Base-by-base conservation (phyloP, 371 early-diverging fungal species). In the Mortierella sp. region DNA sequence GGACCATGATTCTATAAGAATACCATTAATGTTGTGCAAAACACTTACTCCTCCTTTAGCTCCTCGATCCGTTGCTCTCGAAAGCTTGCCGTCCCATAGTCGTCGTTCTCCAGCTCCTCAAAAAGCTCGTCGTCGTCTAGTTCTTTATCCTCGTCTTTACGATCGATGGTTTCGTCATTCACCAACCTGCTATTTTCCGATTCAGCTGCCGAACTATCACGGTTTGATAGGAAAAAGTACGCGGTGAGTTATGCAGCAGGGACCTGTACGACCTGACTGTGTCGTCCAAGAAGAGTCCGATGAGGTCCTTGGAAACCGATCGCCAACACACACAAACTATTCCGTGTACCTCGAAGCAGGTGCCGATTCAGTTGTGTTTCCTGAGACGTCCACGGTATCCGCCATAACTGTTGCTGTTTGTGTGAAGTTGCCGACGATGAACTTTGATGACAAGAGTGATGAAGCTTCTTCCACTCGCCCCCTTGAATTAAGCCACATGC, bases 31-130 rank as follows among this genome's bases (percentile, higher is more conserved):
- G n/a, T n/a, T n/a, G n/a, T n/a, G n/a, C n/a, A n/a, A n/a, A n/a
- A n/a, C 13, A 64, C 61, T 46, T 79, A 85, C 81, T 89, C 87
- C 34, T 67, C 70, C 63, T 85, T 88, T 26, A 89, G 56, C 63
- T 88, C 85, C 53, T 87, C 83, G 18, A 88, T 72, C 13, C 89
- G 76, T 47, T 81, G 80, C 58, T 88, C 87, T 21, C 88, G 87
- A 24, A 88, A 66, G 27, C 63, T 78, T 24, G 86, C 81, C 51
- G 88, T 61, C 38, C 72, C 83, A 23, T 80, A 82, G 48, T 80
- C 82, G 26, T 89, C 89, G 50, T 85, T 83, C 59, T 89, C 90
- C 14, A 89, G 76, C 49, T 87, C 86, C 47, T 82, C 87, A 50
- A 89, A 80, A 8, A 89, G 69, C 58, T 85, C 84, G 46, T 88